Evolutionary conservation across 2,329 filamentous ascomycete species (phyloP).

Genomic region (Phoma sp.): DNA sequence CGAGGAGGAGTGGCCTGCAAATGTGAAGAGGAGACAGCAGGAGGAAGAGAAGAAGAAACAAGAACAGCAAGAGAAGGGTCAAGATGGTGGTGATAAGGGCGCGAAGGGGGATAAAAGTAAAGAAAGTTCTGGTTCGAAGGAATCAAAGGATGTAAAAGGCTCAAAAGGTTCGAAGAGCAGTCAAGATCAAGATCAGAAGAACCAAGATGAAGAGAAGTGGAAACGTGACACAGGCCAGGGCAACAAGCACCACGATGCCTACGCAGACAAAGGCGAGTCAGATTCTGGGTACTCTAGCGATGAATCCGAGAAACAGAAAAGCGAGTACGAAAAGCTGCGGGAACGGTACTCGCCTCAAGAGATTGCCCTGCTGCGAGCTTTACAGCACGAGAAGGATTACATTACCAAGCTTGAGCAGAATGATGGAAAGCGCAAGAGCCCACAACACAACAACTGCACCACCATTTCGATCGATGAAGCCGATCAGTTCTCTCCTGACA

Average conservation of each 20-base stretch:
- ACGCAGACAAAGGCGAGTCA: constrained; percentile 29
- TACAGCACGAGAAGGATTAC: constrained; percentile 56
- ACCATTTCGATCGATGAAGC: constrained; percentile 55
- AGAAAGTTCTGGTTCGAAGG: too few species aligned
- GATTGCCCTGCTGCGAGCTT: constrained; percentile 45
- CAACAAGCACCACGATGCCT: constrained; percentile 49
- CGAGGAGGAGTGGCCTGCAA: constrained; percentile 58
- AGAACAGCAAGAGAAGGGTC: constrained; percentile 37
- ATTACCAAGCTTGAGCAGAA: constrained; percentile 53
- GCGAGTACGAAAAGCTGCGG: constrained; percentile 40
- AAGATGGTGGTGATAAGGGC: constrained; percentile 23
- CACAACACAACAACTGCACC: constrained; percentile 41
- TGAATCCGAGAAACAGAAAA: constrained; percentile 23
- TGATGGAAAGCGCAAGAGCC: constrained; percentile 52
- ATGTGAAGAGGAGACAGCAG: constrained; percentile 51
- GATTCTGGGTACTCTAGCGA: constrained; percentile 30
- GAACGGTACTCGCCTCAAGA: constrained; percentile 54
- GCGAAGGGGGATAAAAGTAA: constrained; percentile 20
- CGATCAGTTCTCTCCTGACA: constrained; percentile 62
- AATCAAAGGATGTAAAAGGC: too few species aligned
- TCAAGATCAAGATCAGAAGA: constrained; percentile 9
- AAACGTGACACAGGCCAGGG: constrained; percentile 35
- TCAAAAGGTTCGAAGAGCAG: background rate
- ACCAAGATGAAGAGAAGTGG: constrained; percentile 40
- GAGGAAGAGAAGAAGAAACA: constrained; percentile 22